Percentiles rank a stretch among this genome's conserved stretches.
These are phyloP conservation scores for Blastobotrys mokoenaii DNA, from an alignment of 805 yeast genomes.

Conservation along the genomic window DNA sequence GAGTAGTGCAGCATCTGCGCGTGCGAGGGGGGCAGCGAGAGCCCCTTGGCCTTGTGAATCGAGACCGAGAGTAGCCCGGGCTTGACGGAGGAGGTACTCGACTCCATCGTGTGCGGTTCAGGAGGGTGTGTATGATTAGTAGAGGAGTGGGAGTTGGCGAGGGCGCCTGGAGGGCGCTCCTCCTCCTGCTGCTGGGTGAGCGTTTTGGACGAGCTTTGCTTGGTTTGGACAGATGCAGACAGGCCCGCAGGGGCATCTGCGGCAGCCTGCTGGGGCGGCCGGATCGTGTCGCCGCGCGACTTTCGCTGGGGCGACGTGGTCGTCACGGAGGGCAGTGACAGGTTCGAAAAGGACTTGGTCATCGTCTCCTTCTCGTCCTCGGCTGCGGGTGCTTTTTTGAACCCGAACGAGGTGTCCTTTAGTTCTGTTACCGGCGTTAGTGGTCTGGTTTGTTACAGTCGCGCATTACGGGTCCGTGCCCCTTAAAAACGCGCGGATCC, in stretches of 20 bases:
- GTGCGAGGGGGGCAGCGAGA: conserved; percentile 51
- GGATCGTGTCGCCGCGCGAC: not conserved
- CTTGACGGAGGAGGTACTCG: conserved; percentile 22
- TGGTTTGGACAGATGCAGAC: no score
- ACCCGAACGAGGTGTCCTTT: conserved; percentile 27
- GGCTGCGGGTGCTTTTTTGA: not conserved
- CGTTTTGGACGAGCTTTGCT: no score
- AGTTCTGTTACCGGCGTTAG: conserved; percentile 22
- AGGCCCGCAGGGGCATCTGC: no score
- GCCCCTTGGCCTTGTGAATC: conserved; percentile 59
- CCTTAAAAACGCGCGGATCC: no score
- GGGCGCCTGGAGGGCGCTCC: not conserved
- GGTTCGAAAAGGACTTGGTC: not conserved
- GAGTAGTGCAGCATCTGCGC: not conserved
- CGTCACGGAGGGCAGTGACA: not conserved
- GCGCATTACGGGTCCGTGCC: no score
- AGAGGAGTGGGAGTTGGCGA: not conserved
- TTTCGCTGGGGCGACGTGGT: not conserved
- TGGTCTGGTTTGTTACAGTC: no score
- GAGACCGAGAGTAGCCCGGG: conserved; percentile 77
- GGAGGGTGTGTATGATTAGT: not conserved
- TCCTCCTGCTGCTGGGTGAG: no score
- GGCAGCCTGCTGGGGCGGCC: no score
- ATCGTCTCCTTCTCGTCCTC: no score
- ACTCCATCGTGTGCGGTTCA: not conserved